phyloP scores from a whole-genome alignment of 2,329 filamentous ascomycete genomes.

The Aspergillus novofumigatus region DNA sequence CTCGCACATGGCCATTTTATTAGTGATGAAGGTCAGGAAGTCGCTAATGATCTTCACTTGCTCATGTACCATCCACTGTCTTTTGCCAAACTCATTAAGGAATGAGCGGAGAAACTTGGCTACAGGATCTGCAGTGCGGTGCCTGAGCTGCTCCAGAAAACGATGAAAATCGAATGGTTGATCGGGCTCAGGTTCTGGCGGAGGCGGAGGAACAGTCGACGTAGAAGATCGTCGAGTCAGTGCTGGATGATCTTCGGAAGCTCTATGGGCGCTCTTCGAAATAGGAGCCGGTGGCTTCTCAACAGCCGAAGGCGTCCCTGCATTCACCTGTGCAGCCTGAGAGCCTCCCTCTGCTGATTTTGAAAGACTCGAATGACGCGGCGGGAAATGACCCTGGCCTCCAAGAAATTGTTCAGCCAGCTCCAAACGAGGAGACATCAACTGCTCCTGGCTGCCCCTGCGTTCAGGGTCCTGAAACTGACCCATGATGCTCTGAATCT shows the following conservation, averaged over 20 bases:
- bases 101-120: constrained; percentile 95
- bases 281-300: constrained; percentile 22
- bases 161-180: constrained; percentile 96
- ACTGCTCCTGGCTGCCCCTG: constrained; percentile 70
- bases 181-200: constrained; percentile 74
- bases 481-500: constrained; percentile 97
- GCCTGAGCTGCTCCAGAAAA: constrained; percentile 90
- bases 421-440: constrained; percentile 87
- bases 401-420: constrained; percentile 73
- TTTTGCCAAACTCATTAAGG: constrained; percentile 88
- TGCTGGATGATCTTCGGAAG: constrained; percentile 22
- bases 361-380: constrained; percentile 76
- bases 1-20: constrained; percentile 97
- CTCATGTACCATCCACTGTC: constrained; percentile 99
- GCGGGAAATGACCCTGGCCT: constrained; percentile 66
- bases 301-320: constrained; percentile 8
- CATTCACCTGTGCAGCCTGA: constrained; percentile 17
- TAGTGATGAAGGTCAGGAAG: constrained; percentile 92
- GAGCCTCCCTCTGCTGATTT: constrained; percentile 37
- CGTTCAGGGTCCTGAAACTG: constrained; percentile 78
- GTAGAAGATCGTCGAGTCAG: constrained; percentile 31
- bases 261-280: constrained; percentile 23
- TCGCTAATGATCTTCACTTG: constrained; percentile 98
- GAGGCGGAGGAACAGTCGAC: constrained; percentile 51
- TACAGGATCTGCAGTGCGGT: constrained; percentile 96